Conservation (phyloP, 2,329 filamentous ascomycete species). For the Westerdykella sp. region DNA sequence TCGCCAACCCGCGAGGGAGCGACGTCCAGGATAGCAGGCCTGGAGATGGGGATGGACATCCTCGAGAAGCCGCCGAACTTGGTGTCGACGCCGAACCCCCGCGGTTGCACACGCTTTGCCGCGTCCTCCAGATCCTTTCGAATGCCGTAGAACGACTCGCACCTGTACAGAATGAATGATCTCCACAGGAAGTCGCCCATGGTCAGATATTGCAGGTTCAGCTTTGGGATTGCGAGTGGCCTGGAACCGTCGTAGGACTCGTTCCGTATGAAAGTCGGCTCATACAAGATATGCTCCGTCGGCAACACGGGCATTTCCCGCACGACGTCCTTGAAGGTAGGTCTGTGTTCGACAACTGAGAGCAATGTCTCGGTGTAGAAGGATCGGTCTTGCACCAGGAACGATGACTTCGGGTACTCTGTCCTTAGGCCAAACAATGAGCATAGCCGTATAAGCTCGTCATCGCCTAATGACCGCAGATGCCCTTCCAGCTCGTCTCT, state of each 20-base stretch:
- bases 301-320: conserved; percentile 70
- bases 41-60: conserved; percentile 84
- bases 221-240: conserved; percentile 83
- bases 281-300: conserved; percentile 76
- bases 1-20: conserved; percentile 78
- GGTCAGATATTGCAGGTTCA: conserved; percentile 93
- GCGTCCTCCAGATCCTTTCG: conserved; percentile 83
- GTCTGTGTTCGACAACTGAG: conserved; percentile 66
- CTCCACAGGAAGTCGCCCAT: conserved; percentile 97
- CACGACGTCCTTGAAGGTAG: conserved; percentile 75
- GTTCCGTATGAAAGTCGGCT: conserved; percentile 69
- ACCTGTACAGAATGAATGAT: conserved; percentile 79
- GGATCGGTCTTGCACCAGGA: conserved; percentile 56
- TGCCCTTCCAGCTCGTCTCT: conserved; percentile 71
- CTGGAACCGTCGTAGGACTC: conserved; percentile 82
- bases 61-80: conserved; percentile 78
- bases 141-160: conserved; percentile 89
- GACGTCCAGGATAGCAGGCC: conserved; percentile 81
- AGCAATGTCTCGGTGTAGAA: conserved; percentile 68
- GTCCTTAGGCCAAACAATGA: conserved; percentile 69
- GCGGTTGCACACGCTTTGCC: conserved; percentile 70
- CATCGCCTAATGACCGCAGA: conserved; percentile 64
- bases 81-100: conserved; percentile 57
- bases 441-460: conserved; percentile 66
- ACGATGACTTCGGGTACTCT: conserved; percentile 67